Evolutionary conservation across 768 basidiomycete genomes (phyloP), one percentile per base, ranked within the genome.

Genomic region (Rhodotorula babjevae): DNA sequence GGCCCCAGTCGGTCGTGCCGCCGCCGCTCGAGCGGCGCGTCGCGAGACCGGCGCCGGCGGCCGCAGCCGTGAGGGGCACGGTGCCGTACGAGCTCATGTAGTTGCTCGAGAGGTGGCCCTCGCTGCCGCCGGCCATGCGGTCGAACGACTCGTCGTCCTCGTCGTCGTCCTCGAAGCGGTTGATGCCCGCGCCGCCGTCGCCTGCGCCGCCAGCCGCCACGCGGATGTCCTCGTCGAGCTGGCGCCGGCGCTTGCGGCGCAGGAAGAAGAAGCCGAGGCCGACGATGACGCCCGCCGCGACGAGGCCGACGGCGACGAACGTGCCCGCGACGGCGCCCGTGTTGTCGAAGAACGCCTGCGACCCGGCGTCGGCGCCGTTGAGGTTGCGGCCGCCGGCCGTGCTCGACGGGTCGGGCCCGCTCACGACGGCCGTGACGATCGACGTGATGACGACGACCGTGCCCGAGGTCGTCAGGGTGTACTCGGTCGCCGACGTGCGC

Each of bases 251-350:
- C 60, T 80, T 75, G 18, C 81, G 68, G 33, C 80, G 64, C 27
- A 81, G 67, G 76, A 82, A 80, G 72, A 82, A 80, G 78, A 85
- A 84, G 29, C 84, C 75, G n/a, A 84, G 73, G 16, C 84, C 84
- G 16, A 84, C 79, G 15, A 84, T 75, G 33, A 87, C 72, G 1
- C 83, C 83, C 2, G 85, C 84, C 11, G 84, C 82, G 8, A 91
- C 88, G 31, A 92, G 78, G 14, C 93, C 94, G 27, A 88, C 84
- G 19, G 84, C 87, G 14, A 89, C 83, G 79, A 92, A 91, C n/a
- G 87, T 86, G 14, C 88, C 90, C 3, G 87, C 87, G 8, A 90
- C 87, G 18, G 87, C 87, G 4, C 87, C 87, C 42, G 83, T 86
- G 78, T 91, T 91, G 62, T 81, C 80, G 81, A 95, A 94, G 83